Evolutionary conservation across 768 basidiomycete species (phyloP), one percentile per base, ranked within the genome.

Genomic region (Panellus pusillus): DNA sequence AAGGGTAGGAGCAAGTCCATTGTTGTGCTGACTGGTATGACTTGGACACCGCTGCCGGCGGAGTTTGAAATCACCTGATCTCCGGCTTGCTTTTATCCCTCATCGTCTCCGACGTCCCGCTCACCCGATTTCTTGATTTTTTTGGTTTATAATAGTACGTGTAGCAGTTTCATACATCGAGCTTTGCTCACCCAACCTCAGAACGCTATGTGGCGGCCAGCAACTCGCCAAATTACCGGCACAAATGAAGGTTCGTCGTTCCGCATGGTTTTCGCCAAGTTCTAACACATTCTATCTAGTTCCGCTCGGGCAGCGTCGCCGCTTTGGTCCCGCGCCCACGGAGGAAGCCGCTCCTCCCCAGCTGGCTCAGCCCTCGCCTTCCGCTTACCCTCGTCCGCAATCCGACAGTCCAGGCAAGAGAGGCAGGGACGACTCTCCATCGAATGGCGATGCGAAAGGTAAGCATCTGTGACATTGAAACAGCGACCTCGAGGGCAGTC

Each of bases 161-260:
- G 14, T 35, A 14, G 32, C 9, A 3, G 32, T 7, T 14, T 11
- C 8, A 9, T 35, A 9, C 14, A 35, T 11, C 32, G 2, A 9
- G 3, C 32, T 14, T 35, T 3, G 32, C 32, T 14, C 8, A 14
- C 3, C 3, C 32, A 74, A 72, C 72, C 71, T 68, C 18, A 66
- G 61, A 55, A 44, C 63, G 71, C 64, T 59, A 91, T 93, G 91
- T 93, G 91, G 89, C 86, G 86, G 72, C 90, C 90, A 52, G 89
- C 91, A 58, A 91, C 91, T 52, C 85, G 85, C 62, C 87, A 92
- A 72, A 89, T 94, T 27, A 91, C 91, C 36, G 94, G 93, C 52
- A 95, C 93, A 18, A 97, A 97, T 63, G 93, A 96, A 41, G 89
- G 93, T 91, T 36, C 63, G 83, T 72, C 29, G 40, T n/a, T n/a